Base-by-base conservation (phyloP, 2,329 filamentous ascomycete genomes). In the Talaromyces sp. region DNA sequence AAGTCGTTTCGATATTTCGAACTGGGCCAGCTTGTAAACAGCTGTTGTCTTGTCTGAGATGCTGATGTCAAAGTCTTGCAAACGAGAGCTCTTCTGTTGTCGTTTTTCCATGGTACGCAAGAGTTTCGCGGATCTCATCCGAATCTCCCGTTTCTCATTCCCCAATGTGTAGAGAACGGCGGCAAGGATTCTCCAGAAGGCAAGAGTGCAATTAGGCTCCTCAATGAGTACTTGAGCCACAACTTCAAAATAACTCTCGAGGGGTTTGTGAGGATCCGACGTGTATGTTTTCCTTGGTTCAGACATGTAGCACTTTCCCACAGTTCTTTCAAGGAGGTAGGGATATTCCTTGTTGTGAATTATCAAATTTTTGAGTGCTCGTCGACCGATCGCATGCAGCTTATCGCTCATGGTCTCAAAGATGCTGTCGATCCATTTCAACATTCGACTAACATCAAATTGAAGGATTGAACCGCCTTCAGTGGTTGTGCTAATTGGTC, bases 1-100 rank as follows among this genome's bases (percentile, higher is more conserved):
- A 43, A 99, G 83, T 21, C 92, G 84, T 68, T 93, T 92, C 0
- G 94, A 97, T 24, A 96, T 95, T 71, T 97, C 93, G 65, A 97
- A 97, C 70, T 99, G 94, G 0, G 95, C 94, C 51, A 95, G 81
- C 76, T 99, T 99, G 77, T 97, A 99, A 2, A 99, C 93, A 0
- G 93, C 92, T 65, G 96, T 96, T 0, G 95, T 99, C 76, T 97
- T 97, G 76, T 99, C 95, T 0, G 93, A 95, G 61, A 99, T 94
- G 72, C 92, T 97, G 68, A 99, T 97, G 69, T 99, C 94, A 61
- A 97, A 95, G 72, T 99, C 94, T 71, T 96, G 91, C 7, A 99
- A 86, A 70, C 95, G 95, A 1, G 93, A 96, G 65, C 86, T 94
- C 65, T 90, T 89, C 64, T 88, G 85, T 65, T 94, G 90, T 26